Evolutionary conservation across 352 stramenopile species (phyloP).

Genomic region (Phytophthora agathidicida): DNA sequence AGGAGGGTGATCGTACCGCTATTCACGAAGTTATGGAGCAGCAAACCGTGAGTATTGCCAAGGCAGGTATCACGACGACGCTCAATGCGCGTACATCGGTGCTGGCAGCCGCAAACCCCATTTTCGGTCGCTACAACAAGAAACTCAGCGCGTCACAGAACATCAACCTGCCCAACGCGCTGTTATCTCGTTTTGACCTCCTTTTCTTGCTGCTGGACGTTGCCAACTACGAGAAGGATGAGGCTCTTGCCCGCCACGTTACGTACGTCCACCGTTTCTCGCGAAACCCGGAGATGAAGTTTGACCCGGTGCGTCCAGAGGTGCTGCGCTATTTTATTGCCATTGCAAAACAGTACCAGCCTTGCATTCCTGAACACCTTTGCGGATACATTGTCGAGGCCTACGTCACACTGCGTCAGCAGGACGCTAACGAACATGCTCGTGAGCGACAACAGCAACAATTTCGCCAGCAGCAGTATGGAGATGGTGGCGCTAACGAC

Average conservation of each 20-base stretch:
- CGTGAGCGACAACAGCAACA: constrained; percentile 63
- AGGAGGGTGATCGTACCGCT: constrained; percentile 97
- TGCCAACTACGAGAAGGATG: constrained; percentile 93
- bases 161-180: constrained; percentile 99
- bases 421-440: constrained; percentile 88
- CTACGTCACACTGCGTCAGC: constrained; percentile 96
- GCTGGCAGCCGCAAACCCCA: constrained; percentile 99
- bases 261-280: constrained; percentile 93
- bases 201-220: constrained; percentile 98
- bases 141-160: constrained; percentile 94
- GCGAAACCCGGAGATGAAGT: constrained; percentile 91
- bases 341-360: constrained; percentile 88
- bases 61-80: constrained; percentile 99
- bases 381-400: constrained; percentile 98
- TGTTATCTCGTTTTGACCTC: constrained; percentile 99
- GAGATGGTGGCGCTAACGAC: constrained; percentile 65
- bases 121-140: constrained; percentile 94
- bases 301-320: constrained; percentile 91
- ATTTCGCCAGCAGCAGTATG: constrained; percentile 45
- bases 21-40: constrained; percentile 99
- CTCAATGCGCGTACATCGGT: constrained; percentile 97
- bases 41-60: constrained; percentile 99
- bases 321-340: constrained; percentile 92
- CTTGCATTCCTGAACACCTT: constrained; percentile 92
- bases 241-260: constrained; percentile 91